phyloP scores from a whole-genome alignment of 306 rosid species.

The Senna tora region DNA sequence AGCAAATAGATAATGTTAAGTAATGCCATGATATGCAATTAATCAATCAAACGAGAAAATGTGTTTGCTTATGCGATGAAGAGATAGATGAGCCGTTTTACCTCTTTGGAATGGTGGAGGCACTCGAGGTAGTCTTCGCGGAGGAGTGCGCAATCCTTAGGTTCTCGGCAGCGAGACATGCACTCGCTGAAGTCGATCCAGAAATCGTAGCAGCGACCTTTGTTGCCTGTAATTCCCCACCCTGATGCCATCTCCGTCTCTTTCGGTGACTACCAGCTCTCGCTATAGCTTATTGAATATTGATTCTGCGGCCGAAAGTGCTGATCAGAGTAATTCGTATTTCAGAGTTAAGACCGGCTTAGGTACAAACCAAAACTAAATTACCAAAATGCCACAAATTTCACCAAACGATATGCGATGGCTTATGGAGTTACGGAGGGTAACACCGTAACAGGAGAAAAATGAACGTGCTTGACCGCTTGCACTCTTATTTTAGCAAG shows the following conservation, averaged over 20 bases:
- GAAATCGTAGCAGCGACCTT: conserved; percentile 98
- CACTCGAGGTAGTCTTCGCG: conserved; percentile 99
- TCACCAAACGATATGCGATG: background rate
- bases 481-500: too few relatives aligned
- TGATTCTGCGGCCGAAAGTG: background rate
- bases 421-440: background rate
- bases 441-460: background rate
- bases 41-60: background rate
- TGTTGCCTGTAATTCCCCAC: conserved; percentile 96
- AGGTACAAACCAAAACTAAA: background rate
- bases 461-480: background rate
- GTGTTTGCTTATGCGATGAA: background rate
- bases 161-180: conserved; percentile 96
- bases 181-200: conserved; percentile 99
- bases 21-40: background rate
- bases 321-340: background rate
- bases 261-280: background rate
- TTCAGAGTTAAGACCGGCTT: background rate
- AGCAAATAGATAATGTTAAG: background rate
- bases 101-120: conserved; percentile 99
- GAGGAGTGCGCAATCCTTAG: conserved; percentile 85
- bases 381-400: conserved; percentile 1
- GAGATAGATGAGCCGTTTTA: background rate
- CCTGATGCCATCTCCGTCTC: conserved; percentile 74
- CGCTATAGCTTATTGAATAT: background rate